Conservation (phyloP, 441 rosid genomes). For the Brassica balearica region DNA sequence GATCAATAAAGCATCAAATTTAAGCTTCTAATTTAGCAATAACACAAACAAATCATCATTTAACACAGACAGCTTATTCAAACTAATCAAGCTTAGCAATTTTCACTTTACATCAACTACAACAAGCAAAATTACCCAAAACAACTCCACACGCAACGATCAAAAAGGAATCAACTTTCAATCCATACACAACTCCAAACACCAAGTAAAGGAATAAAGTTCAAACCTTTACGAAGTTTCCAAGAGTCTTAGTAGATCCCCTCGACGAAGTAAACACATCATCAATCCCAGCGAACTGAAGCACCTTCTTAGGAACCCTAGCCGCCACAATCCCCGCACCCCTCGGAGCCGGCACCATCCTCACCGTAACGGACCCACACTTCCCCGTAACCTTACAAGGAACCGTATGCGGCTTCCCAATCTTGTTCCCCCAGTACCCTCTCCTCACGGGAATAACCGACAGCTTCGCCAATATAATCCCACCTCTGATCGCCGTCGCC, state of each 20-base stretch:
- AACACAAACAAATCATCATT: too few relatives aligned
- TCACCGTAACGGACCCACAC: conserved; percentile 81
- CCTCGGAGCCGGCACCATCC: conserved; percentile 94
- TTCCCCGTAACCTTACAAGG: conserved; percentile 89
- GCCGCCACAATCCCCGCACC: conserved; percentile 94
- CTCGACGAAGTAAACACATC: conserved; percentile 87
- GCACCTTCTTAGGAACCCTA: conserved; percentile 86
- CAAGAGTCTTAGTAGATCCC: conserved; percentile 86
- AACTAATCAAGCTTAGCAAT: not conserved
- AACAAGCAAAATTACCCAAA: not conserved
- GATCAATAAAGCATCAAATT: too few relatives aligned
- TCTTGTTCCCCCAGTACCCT: conserved; percentile 94
- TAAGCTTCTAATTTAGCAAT: too few relatives aligned
- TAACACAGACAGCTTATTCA: not conserved
- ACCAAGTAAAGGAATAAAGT: not conserved
- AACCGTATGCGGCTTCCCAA: conserved; percentile 81
- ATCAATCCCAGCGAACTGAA: conserved; percentile 85
- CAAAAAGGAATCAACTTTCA: not conserved
- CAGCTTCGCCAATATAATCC: conserved; percentile 64
- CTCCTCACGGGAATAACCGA: conserved; percentile 67
- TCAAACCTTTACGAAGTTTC: conserved; percentile 84
- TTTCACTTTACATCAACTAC: not conserved
- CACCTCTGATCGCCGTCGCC: conserved; percentile 86
- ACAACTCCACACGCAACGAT: too few relatives aligned
- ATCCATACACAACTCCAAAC: too few relatives aligned